These are phyloP conservation scores for Penicillium robsamsonii DNA, from an alignment of 495 filamentous ascomycete genomes.

Conservation along the genomic window DNA sequence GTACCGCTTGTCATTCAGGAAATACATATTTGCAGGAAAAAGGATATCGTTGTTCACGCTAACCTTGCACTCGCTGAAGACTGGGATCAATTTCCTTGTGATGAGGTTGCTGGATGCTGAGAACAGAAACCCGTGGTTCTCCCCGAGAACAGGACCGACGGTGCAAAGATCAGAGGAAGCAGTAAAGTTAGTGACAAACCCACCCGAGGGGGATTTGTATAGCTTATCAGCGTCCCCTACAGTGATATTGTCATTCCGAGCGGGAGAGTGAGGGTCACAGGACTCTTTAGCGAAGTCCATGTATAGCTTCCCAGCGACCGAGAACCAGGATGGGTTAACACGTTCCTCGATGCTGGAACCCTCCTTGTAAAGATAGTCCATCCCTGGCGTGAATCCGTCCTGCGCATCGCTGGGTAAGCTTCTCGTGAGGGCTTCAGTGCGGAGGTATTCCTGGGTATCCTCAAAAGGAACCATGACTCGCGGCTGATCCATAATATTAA, in stretches of 20 bases:
- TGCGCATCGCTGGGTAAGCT: slow-evolving; percentile 33
- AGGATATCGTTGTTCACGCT: slow-evolving; percentile 77
- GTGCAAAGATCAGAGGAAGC: slow-evolving; percentile 64
- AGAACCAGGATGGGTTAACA: slow-evolving; percentile 26
- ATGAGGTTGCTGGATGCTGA: slow-evolving; percentile 54
- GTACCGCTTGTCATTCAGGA: slow-evolving; percentile 68
- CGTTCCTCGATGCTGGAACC: slow-evolving; percentile 15
- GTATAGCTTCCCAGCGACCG: slow-evolving; percentile 45
- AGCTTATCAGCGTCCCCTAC: slow-evolving; percentile 28
- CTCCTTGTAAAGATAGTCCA: slow-evolving; percentile 29
- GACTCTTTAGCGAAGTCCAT: slow-evolving; percentile 61
- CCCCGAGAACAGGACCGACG: slow-evolving; percentile 48
- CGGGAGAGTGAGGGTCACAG: slow-evolving; percentile 58
- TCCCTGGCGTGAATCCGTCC: slow-evolving; percentile 37
- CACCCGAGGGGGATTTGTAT: slow-evolving; percentile 43
- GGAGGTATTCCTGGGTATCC: slow-evolving; percentile 56
- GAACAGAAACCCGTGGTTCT: slow-evolving; percentile 70
- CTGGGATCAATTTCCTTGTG: slow-evolving; percentile 55
- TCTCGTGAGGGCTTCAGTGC: slow-evolving; percentile 50
- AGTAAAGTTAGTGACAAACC: slow-evolving; percentile 65
- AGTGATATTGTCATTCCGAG: slow-evolving; percentile 46
- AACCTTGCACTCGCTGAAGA: slow-evolving; percentile 76
- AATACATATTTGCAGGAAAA: slow-evolving; percentile 75
- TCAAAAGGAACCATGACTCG: slow-evolving; percentile 66
- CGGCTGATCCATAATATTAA: slow-evolving; percentile 70